A percentile compares a stretch with the other conserved stretches of the same genome.
phyloP scores from a whole-genome alignment of 2,329 filamentous ascomycete genomes.

The Teratosphaeria zuluensis region DNA sequence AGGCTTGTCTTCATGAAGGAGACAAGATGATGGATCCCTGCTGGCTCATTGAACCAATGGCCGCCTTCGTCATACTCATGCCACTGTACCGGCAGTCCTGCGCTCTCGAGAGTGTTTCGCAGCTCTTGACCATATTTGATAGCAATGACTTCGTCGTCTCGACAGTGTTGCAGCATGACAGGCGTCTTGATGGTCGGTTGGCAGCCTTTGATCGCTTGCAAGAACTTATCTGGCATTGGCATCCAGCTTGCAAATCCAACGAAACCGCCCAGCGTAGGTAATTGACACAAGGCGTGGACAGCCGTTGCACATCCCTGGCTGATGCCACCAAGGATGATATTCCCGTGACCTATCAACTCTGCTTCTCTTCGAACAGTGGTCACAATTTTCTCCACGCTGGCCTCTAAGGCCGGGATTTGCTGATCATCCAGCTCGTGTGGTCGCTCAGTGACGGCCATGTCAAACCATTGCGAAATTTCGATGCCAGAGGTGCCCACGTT shows the following conservation, averaged over 20 bases:
- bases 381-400: not conserved
- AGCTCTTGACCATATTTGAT: not conserved
- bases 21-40: not conserved
- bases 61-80: not conserved
- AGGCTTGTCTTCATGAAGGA: not conserved
- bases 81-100: not conserved
- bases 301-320: conserved; percentile 16
- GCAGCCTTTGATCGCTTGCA: not conserved
- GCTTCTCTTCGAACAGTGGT: conserved; percentile 8
- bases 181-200: not conserved
- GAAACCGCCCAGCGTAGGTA: conserved; percentile 13
- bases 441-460: not conserved
- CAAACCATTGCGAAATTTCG: conserved; percentile 1
- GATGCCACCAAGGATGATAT: conserved; percentile 14
- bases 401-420: not conserved
- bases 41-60: not conserved
- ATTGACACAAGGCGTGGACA: conserved; percentile 5
- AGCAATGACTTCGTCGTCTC: not conserved
- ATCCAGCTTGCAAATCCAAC: conserved; percentile 15
- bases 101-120: not conserved
- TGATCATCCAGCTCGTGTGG: not conserved
- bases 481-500: not conserved
- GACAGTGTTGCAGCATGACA: not conserved
- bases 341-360: conserved; percentile 6
- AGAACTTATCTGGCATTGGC: conserved; percentile 1